These are phyloP conservation scores for Colletotrichum sp. DNA, from an alignment of 2,329 filamentous ascomycete genomes.

Conservation along the genomic window DNA sequence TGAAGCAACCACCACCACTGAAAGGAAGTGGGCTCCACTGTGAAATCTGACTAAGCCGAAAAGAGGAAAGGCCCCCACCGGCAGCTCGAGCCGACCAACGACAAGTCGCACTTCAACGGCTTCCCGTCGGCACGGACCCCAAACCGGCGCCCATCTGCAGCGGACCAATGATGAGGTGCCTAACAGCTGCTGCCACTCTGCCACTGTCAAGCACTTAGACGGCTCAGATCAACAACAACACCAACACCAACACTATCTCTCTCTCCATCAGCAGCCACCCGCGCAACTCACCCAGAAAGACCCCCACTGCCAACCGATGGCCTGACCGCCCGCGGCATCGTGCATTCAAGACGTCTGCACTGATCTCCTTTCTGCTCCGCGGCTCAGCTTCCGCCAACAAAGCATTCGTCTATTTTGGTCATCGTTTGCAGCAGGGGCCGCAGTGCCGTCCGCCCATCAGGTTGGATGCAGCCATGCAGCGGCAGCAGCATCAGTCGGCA, in stretches of 20 bases:
- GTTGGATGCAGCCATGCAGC: background rate
- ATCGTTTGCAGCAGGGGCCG: constrained; percentile 8
- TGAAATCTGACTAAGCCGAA: background rate
- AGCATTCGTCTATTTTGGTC: background rate
- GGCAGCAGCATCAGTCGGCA: background rate
- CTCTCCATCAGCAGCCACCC: background rate
- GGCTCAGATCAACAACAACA: background rate
- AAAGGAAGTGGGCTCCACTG: background rate
- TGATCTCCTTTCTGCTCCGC: background rate
- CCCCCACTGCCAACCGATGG: background rate
- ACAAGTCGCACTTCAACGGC: background rate
- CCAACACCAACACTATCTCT: background rate
- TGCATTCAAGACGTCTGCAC: background rate
- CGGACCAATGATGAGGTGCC: background rate
- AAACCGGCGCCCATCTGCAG: background rate
- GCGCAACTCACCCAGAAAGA: background rate
- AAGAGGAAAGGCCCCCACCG: background rate
- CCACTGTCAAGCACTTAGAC: background rate
- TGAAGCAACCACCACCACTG: background rate
- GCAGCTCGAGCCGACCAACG: background rate
- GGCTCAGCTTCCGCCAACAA: background rate
- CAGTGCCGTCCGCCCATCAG: background rate
- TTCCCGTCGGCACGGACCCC: background rate
- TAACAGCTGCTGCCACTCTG: background rate
- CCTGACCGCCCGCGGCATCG: background rate